Evolutionary conservation across 495 filamentous ascomycete species (phyloP).

Genomic region (Talaromyces adpressus): DNA sequence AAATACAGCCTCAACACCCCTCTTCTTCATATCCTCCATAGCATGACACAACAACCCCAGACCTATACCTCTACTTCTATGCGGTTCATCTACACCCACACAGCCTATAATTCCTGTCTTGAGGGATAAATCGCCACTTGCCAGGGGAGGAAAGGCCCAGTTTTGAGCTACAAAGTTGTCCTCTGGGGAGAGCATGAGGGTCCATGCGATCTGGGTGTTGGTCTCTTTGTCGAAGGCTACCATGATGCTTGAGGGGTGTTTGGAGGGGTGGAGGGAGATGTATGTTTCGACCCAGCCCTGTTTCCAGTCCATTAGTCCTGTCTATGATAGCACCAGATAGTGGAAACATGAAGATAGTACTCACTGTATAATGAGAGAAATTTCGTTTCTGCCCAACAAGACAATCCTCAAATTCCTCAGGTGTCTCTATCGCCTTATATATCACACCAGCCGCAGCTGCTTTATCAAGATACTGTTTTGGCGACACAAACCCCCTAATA

Average conservation of each 20-base stretch:
- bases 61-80: constrained; percentile 37
- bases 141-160: constrained; percentile 41
- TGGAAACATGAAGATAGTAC: background rate
- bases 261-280: constrained; percentile 25
- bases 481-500: constrained; percentile 29
- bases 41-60: constrained; percentile 41
- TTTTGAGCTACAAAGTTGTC: constrained; percentile 21
- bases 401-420: constrained; percentile 35
- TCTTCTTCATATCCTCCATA: constrained; percentile 40
- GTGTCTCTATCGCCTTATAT: constrained; percentile 28
- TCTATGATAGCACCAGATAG: background rate
- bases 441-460: constrained; percentile 29
- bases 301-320: background rate
- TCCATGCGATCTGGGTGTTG: constrained; percentile 1
- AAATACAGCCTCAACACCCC: constrained; percentile 41
- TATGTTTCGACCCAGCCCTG: constrained; percentile 45
- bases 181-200: constrained; percentile 33
- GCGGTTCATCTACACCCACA: constrained; percentile 38
- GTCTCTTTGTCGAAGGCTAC: constrained; percentile 19
- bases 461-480: constrained; percentile 27
- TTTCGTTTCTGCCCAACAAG: constrained; percentile 37
- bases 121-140: constrained; percentile 17
- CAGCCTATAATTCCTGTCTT: constrained; percentile 43
- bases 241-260: constrained; percentile 40
- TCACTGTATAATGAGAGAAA: constrained; percentile 32